These are phyloP conservation scores for Alternaria sp. DNA, from an alignment of 2,329 filamentous ascomycete species.

Conservation along the genomic window DNA sequence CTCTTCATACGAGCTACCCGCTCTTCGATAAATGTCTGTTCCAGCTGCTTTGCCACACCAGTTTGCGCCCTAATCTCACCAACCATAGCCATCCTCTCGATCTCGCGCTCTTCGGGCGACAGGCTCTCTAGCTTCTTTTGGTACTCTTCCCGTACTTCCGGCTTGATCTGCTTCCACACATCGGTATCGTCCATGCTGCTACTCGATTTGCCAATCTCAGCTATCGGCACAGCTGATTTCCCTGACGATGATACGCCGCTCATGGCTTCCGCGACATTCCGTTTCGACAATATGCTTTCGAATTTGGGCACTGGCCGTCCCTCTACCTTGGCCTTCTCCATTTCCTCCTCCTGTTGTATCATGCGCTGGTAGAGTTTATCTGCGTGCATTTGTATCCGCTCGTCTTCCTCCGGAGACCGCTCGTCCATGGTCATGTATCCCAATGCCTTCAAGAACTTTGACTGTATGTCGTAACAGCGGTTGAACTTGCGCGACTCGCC, in stretches of 20 bases:
- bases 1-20: constrained; percentile 45
- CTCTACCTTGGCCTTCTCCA: constrained; percentile 71
- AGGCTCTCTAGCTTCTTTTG: constrained; percentile 42
- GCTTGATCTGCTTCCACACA: constrained; percentile 42
- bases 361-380: constrained; percentile 89
- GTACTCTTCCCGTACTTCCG: constrained; percentile 37
- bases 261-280: constrained; percentile 38
- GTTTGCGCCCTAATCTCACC: constrained; percentile 43
- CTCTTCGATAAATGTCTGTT: constrained; percentile 43
- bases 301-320: constrained; percentile 63
- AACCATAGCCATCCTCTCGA: constrained; percentile 43
- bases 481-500: constrained; percentile 79
- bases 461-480: constrained; percentile 88
- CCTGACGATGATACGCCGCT: constrained; percentile 21
- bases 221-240: constrained; percentile 4
- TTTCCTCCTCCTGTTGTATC: constrained; percentile 77
- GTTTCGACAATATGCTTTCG: constrained; percentile 59
- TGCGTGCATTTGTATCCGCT: constrained; percentile 89
- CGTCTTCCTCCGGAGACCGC: constrained; percentile 74
- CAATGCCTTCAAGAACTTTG: constrained; percentile 87
- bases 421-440: constrained; percentile 79
- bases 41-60: constrained; percentile 41
- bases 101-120: constrained; percentile 39
- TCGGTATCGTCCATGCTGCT: constrained; percentile 22
- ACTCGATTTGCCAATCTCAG: neutral